Percentiles rank a stretch among this genome's conserved stretches.
Conservation (phyloP, 176 grass and related monocot species). For the Eleusine coracana region DNA sequence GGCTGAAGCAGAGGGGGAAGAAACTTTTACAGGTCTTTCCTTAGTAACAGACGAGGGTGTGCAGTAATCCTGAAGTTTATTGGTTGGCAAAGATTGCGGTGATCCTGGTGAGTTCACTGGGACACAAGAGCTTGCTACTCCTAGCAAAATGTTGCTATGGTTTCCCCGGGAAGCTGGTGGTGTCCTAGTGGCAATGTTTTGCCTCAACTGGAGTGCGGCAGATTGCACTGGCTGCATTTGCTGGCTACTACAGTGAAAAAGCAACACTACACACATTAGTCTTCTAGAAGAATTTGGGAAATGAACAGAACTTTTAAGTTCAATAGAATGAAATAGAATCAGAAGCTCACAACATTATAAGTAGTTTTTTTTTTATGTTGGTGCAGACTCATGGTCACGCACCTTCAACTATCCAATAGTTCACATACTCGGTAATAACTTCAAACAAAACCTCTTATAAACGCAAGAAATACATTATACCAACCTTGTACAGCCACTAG, state of each 20-base stretch:
- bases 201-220: not conserved
- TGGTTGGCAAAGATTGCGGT: conserved; percentile 8
- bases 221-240: conserved; percentile 9
- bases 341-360: not conserved
- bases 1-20: not conserved
- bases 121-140: conserved; percentile 19
- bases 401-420: not conserved
- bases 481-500: conserved; percentile 25
- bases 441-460: not conserved
- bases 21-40: not conserved
- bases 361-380: not conserved
- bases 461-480: not conserved
- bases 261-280: not conserved
- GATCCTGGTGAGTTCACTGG: not conserved
- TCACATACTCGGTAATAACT: not conserved
- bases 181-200: not conserved
- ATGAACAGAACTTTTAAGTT: not conserved
- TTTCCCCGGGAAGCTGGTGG: not conserved
- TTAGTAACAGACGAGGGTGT: not conserved
- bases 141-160: not conserved
- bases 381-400: not conserved
- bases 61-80: not conserved
- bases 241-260: not conserved
- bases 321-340: not conserved
- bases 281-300: not conserved